Percentiles rank a stretch among this genome's conserved stretches.
phyloP scores from a whole-genome alignment of 1,284 basidiomycete species.

The Sanghuangporus baumii region DNA sequence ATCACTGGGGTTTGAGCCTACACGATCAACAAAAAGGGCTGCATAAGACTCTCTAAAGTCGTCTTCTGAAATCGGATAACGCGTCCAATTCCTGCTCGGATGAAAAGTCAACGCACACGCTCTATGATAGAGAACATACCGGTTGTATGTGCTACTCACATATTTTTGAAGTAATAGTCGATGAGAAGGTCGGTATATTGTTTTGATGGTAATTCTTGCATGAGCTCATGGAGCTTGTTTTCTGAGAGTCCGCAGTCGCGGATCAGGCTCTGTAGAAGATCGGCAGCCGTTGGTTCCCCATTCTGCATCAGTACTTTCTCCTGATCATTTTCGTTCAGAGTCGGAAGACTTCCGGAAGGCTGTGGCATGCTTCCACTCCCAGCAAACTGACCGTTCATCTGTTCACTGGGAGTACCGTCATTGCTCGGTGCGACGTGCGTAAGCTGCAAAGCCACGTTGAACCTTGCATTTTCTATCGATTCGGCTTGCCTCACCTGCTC shows the following conservation, averaged over 20 bases:
- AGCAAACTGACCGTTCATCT: background rate
- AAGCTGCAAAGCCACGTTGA: constrained; percentile 10
- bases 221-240: constrained; percentile 83
- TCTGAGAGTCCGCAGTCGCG: constrained; percentile 88
- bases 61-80: constrained; percentile 86
- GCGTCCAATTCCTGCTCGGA: constrained; percentile 79
- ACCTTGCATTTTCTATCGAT: background rate
- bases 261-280: constrained; percentile 75
- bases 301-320: constrained; percentile 39
- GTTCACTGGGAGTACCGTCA: background rate
- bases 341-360: constrained; percentile 9
- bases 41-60: constrained; percentile 81
- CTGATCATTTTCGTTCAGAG: constrained; percentile 24
- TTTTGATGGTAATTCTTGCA: constrained; percentile 80
- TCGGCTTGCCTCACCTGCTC: constrained; percentile 52
- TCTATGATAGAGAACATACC: background rate
- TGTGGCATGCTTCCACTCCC: constrained; percentile 6
- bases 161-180: constrained; percentile 70
- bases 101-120: background rate
- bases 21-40: constrained; percentile 71
- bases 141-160: constrained; percentile 41
- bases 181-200: constrained; percentile 68
- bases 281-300: constrained; percentile 64
- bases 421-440: constrained; percentile 12
- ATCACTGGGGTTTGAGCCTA: constrained; percentile 73